Base-by-base conservation (phyloP, 2,329 filamentous ascomycete genomes). In the Apiospora koreana region DNA sequence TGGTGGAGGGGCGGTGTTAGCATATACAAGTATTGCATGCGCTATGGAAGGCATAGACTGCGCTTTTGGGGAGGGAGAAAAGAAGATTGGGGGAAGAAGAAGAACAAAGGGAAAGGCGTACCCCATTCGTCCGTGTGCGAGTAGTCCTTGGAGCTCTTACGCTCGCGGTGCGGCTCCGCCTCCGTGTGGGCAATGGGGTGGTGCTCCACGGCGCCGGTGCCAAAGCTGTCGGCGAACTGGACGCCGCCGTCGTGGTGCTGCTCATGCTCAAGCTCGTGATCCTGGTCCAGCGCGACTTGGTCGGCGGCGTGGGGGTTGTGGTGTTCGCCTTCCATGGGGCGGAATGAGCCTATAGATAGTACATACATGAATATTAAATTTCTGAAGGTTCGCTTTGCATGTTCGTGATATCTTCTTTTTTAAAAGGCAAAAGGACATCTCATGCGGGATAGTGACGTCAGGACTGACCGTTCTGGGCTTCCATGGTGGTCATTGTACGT, bases 111-210 rank as follows among this genome's bases (percentile, higher is more conserved):
- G 28, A 41, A 31, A 58, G 80, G 80, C 83, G 77, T 71, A 86
- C 84, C 85, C 85, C 85, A 87, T 77, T 87, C 85, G 72, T 84
- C 84, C 31, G 79, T 81, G 70, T 71, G 67, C 14, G 76, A 74
- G 70, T 79, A 79, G 71, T 80, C 77, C 69, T 74, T 75, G 66
- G 77, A 79, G 41, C 74, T 69, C 35, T 71, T 75, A 54, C 75
- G 75, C 81, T 85, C 75, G 78, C 77, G 72, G n/a, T 41, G 43
- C 0, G 41, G 45, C 0, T 12, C 45, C 21, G 43, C 54, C 21
- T 62, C 31, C 18, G 54, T 31, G 31, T 38, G 31, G 18, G 31
- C 25, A 10, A 31, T 46, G 23, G 66, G 43, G 16, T 31, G 43
- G 16, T 54, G 25, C 50, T 38, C 42, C 66, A 31, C 65, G 42